phyloP scores from a whole-genome alignment of 108 stramenopile genomes.

The Cyclostephanos tholiformis region DNA sequence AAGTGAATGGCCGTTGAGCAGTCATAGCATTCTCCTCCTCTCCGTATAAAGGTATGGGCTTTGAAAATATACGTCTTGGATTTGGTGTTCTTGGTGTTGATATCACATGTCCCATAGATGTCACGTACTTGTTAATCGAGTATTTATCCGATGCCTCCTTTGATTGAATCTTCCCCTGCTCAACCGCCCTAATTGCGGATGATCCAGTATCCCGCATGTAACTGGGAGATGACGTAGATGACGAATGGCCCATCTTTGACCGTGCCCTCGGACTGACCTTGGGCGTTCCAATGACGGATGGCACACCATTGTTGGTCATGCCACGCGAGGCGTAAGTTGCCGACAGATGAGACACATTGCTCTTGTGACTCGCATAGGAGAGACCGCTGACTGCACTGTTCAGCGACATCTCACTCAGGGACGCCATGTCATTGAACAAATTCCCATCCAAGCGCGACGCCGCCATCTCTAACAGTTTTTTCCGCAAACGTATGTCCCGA shows the following conservation, averaged over 20 bases:
- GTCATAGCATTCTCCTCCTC: neutral
- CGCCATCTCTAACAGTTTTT: slow-evolving; percentile 47
- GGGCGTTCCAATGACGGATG: slow-evolving; percentile 38
- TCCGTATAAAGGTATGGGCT: neutral
- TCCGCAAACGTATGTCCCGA: slow-evolving; percentile 56
- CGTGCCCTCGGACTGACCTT: slow-evolving; percentile 21
- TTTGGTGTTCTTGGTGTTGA: slow-evolving; percentile 41
- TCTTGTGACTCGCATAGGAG: slow-evolving; percentile 39
- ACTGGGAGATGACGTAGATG: slow-evolving; percentile 16
- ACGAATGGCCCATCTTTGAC: slow-evolving; percentile 11
- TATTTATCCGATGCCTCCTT: slow-evolving; percentile 29
- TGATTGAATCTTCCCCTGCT: slow-evolving; percentile 5
- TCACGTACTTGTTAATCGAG: slow-evolving; percentile 38
- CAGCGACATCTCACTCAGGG: slow-evolving; percentile 41
- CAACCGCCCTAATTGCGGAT: slow-evolving; percentile 4
- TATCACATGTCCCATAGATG: slow-evolving; percentile 38
- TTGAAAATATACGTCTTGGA: slow-evolving; percentile 20
- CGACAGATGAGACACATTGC: slow-evolving; percentile 36
- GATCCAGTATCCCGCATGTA: slow-evolving; percentile 24
- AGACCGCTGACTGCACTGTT: slow-evolving; percentile 50
- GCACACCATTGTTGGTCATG: slow-evolving; percentile 14
- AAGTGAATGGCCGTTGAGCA: slow-evolving; percentile 37
- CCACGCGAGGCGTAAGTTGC: slow-evolving; percentile 31
- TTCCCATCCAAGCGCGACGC: slow-evolving; percentile 37
- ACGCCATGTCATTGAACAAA: slow-evolving; percentile 39